Evolutionary conservation across 306 rosid species (phyloP).

Genomic region (Echinosophora koreensis): DNA sequence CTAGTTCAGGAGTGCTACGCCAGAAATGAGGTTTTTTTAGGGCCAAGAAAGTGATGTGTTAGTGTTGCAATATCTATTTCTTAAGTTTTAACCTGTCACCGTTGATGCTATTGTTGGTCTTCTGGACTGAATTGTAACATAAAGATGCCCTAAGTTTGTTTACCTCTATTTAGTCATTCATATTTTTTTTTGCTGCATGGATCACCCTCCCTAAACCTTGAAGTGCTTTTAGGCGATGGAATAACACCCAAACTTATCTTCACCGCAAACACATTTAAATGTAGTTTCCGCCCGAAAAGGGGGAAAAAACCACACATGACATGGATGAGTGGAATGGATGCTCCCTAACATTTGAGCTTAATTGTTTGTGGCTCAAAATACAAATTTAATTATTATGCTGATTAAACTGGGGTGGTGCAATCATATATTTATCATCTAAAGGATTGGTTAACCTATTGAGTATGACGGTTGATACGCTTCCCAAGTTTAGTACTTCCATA

Average conservation of each 20-base stretch:
- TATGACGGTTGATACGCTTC: not conserved
- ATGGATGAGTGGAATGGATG: not conserved
- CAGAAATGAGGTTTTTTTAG: conserved; percentile 47
- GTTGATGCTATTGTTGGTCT: conserved; percentile 8
- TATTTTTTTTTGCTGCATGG: conserved; percentile 6
- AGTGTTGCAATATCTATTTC: conserved; percentile 16
- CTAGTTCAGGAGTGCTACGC: conserved; percentile 65
- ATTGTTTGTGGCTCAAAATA: not conserved
- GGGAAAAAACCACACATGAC: not conserved
- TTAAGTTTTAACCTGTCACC: not conserved
- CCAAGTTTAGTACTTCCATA: not conserved
- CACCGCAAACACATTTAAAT: not conserved
- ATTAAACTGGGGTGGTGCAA: not conserved
- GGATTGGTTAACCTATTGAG: not conserved
- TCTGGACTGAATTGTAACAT: conserved; percentile 40
- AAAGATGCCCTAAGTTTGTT: not conserved
- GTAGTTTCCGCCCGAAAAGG: not conserved
- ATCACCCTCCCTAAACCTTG: conserved; percentile 10
- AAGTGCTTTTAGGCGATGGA: not conserved
- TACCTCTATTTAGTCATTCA: not conserved
- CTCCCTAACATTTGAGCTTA: not conserved
- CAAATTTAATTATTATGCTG: not conserved
- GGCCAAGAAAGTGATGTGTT: not conserved
- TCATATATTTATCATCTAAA: not conserved
- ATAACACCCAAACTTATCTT: not conserved